Evolutionary conservation across 495 filamentous ascomycete genomes (phyloP), one percentile per base, ranked within the genome.

Genomic region (Penicillium steckii): DNA sequence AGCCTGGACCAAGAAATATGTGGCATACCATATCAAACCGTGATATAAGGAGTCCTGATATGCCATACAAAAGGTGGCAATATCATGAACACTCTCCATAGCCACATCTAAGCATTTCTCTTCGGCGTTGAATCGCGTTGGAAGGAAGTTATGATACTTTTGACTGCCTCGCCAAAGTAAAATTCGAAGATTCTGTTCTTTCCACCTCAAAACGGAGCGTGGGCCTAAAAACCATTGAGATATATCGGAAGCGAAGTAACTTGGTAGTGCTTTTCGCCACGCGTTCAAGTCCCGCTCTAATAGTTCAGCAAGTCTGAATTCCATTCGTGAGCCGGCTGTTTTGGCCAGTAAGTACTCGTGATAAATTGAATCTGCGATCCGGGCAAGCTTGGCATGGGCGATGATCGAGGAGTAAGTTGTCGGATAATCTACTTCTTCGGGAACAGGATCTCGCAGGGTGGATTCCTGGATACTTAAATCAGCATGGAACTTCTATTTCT

Each of bases 181-280:
- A 35, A 63, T 63, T 13, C 63, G 63, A 3, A 62, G 19, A 24
- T 66, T 66, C 19, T 66, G 57, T 25, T 66, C 60, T 50, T 66
- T 66, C 60, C 59, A 63, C 6, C 38, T 0, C 13, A 66, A 44
- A 1, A 66, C 30, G 7, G 57, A 47, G 1, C 63, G 52, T 8
- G 63, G 63, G 1, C 55, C 63, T 0, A 47, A 52, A 19, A 62
- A 62, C 63, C 63, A 66, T 4, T 38, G 12, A 0, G 63, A 57
- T 9, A 54, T 27, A 9, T 46, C 46, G 0, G 41, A 45, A 13
- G 56, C 55, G 52, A 66, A 66, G 42, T 62, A 66, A 13, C 26
- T 32, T 0, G 63, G 63, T 4, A 66, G 27, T n/a, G 54, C 49
- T 48, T 59, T 56, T 12, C 57, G 46, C 25, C 58, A 55, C 38